phyloP scores from a whole-genome alignment of 371 early-diverging fungal species.

The Rhizopus microsporus region DNA sequence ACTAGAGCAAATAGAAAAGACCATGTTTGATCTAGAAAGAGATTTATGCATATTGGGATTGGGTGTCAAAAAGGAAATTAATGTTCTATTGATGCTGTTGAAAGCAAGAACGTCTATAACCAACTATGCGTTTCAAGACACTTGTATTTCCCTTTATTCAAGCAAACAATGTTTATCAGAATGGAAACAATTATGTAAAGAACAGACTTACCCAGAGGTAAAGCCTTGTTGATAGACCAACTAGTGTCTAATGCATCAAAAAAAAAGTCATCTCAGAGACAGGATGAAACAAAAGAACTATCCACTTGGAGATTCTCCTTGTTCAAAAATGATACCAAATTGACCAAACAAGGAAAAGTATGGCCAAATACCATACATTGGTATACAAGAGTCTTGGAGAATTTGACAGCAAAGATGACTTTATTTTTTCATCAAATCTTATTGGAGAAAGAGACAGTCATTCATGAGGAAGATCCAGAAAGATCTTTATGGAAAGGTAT shows the following conservation, averaged over 20 bases:
- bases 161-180: constrained; percentile 46
- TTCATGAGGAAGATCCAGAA: constrained; percentile 55
- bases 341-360: constrained; percentile 28
- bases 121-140: constrained; percentile 59
- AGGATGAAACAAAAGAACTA: constrained; percentile 34
- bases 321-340: constrained; percentile 31
- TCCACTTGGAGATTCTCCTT: constrained; percentile 29
- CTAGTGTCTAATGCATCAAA: not conserved
- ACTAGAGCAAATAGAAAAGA: constrained; percentile 17
- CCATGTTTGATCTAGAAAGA: constrained; percentile 12
- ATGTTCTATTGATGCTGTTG: constrained; percentile 41
- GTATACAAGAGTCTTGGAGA: constrained; percentile 55
- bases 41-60: constrained; percentile 43
- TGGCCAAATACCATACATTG: constrained; percentile 62
- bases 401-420: constrained; percentile 63
- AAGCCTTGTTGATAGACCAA: not conserved
- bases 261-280: constrained; percentile 22
- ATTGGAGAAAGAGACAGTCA: constrained; percentile 52
- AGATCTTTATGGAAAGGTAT: constrained; percentile 59
- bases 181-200: constrained; percentile 51
- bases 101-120: constrained; percentile 47
- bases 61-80: constrained; percentile 53
- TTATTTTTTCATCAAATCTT: constrained; percentile 61
- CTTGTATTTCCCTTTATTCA: constrained; percentile 51
- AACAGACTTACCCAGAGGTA: constrained; percentile 57